These are phyloP conservation scores for Cystobasidium pallidum DNA, from an alignment of 1,284 basidiomycete species.

Conservation along the genomic window DNA sequence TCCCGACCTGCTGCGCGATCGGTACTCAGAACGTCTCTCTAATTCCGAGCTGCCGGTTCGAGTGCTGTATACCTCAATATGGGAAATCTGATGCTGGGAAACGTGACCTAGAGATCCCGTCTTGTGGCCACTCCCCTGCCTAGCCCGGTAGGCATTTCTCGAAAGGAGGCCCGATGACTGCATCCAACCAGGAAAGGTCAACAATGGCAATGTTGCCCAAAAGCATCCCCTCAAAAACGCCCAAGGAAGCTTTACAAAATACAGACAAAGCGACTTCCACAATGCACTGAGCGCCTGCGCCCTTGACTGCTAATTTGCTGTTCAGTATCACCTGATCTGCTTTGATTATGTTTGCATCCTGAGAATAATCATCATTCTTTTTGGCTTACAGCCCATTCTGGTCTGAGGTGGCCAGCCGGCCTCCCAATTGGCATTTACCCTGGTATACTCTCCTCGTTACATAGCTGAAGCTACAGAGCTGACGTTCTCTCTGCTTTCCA, in stretches of 20 bases:
- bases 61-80: not conserved
- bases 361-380: not conserved
- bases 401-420: not conserved
- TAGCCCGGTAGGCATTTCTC: not conserved
- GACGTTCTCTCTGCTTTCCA: no score
- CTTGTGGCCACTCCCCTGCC: not conserved
- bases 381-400: not conserved
- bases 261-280: no score
- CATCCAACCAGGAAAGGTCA: no score
- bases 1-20: conserved; percentile 3
- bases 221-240: not conserved
- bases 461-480: not conserved
- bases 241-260: not conserved
- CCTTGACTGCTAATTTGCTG: not conserved
- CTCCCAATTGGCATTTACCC: not conserved
- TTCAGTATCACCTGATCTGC: not conserved
- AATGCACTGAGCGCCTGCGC: not conserved
- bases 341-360: conserved; percentile 1
- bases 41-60: not conserved
- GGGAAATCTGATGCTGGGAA: not conserved
- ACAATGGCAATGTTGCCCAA: not conserved
- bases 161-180: not conserved
- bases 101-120: conserved; percentile 2
- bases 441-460: not conserved
- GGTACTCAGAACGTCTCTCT: not conserved